Base-by-base conservation (phyloP, 768 basidiomycete species). In the Suillus weaverae region DNA sequence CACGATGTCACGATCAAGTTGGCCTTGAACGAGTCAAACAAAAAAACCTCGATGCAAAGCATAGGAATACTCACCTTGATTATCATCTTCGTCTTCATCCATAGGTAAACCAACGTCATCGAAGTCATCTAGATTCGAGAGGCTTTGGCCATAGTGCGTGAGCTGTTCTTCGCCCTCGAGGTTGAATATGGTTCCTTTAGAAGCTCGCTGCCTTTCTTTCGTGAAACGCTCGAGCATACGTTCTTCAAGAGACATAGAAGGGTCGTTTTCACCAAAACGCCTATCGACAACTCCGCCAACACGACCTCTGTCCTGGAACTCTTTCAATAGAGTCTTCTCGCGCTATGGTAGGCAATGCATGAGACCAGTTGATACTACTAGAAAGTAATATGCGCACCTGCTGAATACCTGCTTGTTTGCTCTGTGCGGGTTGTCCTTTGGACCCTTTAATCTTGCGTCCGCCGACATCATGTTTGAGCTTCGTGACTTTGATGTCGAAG, bases 191-290 rank as follows among this genome's bases (percentile, higher is more conserved):
- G 80, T 82, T 48, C 89, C 88, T 77, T 89, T 92, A 39, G 90
- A 89, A 10, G 87, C 77, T 22, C 90, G 84, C 73, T 96, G 93
- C 65, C 94, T 81, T 77, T 99, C 96, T 68, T 85, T 85, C 11
- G 96, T 98, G 75, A 98, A 99, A 36, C 97, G 90, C 76, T 97
- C 95, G 43, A 98, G 83, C 90, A 98, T 98, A 66, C 95, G 90
- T 69, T 99, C 97, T 75, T 99, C 97, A 38, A 95, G 81, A n/a
- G 92, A 89, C 85, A 99, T 88, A 11, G 88, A 84, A 2, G 95
- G 89, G 67, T 99, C 89, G 73, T 93, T 89, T 84, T 99, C 97
- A 79, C 97, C 97, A 73, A 99, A 98, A 22, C 97, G 90, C 60
- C 94, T 86, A 77, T 99, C 97, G 63, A 96, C 80, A 64, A 99